Conservation (phyloP, 352 stramenopile genomes). For the Globisporangium emineosum region DNA sequence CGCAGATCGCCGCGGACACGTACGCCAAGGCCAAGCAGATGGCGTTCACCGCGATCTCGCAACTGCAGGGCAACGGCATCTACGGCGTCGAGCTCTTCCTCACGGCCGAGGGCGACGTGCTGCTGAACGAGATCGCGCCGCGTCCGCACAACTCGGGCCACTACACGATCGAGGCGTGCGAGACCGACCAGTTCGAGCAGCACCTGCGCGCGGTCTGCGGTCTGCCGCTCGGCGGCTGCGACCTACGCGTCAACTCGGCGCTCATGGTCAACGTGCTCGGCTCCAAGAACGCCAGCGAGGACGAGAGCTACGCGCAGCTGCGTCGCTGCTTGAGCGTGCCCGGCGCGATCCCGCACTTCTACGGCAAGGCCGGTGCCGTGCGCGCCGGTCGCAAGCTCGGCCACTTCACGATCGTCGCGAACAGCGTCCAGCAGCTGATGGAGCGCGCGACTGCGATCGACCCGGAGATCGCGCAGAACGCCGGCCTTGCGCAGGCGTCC, state of each 20-base stretch:
- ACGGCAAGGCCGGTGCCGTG: constrained; percentile 90
- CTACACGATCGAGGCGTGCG: constrained; percentile 98
- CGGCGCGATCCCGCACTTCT: constrained; percentile 94
- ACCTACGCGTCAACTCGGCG: constrained; percentile 86
- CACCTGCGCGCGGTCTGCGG: constrained; percentile 94
- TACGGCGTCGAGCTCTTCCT: constrained; percentile 99
- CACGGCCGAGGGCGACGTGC: constrained; percentile 77
- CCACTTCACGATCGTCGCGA: constrained; percentile 95
- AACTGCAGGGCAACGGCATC: constrained; percentile 85
- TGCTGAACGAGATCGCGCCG: constrained; percentile 97
- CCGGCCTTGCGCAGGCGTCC: constrained; percentile 27
- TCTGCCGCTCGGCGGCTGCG: constrained; percentile 92
- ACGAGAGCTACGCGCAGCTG: constrained; percentile 78
- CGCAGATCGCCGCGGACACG: constrained; percentile 46
- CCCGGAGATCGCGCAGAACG: constrained; percentile 37
- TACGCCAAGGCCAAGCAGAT: constrained; percentile 51
- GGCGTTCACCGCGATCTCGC: constrained; percentile 65
- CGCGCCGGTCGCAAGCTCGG: constrained; percentile 95
- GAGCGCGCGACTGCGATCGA: constrained; percentile 63
- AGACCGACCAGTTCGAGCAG: constrained; percentile 98
- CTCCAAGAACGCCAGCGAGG: constrained; percentile 51
- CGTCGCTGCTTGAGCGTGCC: constrained; percentile 64
- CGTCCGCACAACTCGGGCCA: constrained; percentile 99
- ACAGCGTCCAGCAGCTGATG: constrained; percentile 78
- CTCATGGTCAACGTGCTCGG: constrained; percentile 93